phyloP scores from a whole-genome alignment of 805 yeast species.

The Saitoella complicata region DNA sequence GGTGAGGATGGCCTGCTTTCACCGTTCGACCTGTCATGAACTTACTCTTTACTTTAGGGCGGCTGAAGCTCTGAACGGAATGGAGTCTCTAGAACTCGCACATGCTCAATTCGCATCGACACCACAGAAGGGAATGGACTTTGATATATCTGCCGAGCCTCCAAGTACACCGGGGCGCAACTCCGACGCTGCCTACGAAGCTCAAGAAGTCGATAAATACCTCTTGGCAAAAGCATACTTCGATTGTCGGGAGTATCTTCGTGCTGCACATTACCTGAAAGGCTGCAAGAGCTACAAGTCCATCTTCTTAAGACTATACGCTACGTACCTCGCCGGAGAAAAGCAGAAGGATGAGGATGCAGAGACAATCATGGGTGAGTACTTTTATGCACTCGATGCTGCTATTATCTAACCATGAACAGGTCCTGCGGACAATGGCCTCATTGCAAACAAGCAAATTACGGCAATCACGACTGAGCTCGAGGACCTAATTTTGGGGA shows the following conservation, averaged over 20 bases:
- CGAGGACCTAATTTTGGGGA: slow-evolving; percentile 17
- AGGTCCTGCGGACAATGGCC: slow-evolving; percentile 19
- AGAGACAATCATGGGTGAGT: slow-evolving; percentile 42
- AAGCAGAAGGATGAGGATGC: slow-evolving; percentile 52
- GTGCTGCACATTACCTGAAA: slow-evolving; percentile 48
- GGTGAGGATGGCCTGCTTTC: slow-evolving; percentile 9
- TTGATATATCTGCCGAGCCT: not conserved
- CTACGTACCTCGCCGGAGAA: slow-evolving; percentile 62
- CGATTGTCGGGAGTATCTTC: slow-evolving; percentile 67
- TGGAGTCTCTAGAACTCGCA: slow-evolving; percentile 16
- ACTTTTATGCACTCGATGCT: not conserved
- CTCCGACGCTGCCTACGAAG: slow-evolving; percentile 6
- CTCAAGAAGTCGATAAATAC: slow-evolving; percentile 29
- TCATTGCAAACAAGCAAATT: slow-evolving; percentile 20
- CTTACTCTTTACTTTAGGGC: slow-evolving; percentile 18
- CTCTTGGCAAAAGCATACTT: slow-evolving; percentile 57
- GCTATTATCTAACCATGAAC: not conserved
- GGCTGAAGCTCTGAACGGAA: slow-evolving; percentile 62
- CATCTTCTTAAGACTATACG: slow-evolving; percentile 48
- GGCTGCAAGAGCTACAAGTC: slow-evolving; percentile 36
- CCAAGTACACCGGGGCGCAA: not conserved
- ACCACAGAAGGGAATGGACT: not conserved
- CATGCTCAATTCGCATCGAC: slow-evolving; percentile 4
- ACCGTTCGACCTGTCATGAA: not conserved
- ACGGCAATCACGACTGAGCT: slow-evolving; percentile 26